Percentiles rank a stretch among this genome's conserved stretches.
Conservation (phyloP, 208 protist species). For the Trypanosomatidae sp. region DNA sequence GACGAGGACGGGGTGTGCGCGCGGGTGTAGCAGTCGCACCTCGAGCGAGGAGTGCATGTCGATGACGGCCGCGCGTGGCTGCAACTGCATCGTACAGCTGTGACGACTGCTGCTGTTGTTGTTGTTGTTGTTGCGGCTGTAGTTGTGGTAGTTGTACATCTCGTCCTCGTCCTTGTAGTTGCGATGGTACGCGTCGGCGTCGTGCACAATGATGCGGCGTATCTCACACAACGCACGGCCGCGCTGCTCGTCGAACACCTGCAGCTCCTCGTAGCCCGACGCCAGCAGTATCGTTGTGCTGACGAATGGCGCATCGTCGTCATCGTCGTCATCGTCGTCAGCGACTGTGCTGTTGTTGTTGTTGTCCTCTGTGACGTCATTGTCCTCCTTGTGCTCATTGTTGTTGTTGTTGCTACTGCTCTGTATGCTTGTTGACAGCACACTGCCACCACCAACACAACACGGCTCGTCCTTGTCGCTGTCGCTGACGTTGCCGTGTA, state of each 20-base stretch:
- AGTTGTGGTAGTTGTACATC: neutral
- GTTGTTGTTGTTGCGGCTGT: neutral
- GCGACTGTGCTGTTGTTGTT: neutral
- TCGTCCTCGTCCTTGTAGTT: neutral
- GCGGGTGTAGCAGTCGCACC: conserved; percentile 37
- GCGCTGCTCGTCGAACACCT: conserved; percentile 13
- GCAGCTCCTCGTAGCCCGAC: conserved; percentile 63
- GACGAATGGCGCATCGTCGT: conserved; percentile 6
- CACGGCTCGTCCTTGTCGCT: too few species aligned
- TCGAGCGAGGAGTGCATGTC: conserved; percentile 43
- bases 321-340: neutral
- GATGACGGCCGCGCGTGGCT: conserved; percentile 26
- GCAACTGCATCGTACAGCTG: neutral
- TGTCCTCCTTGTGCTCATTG: neutral
- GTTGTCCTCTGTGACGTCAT: neutral
- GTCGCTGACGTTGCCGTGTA: too few species aligned
- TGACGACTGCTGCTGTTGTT: neutral
- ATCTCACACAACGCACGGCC: conserved; percentile 37
- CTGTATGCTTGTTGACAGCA: neutral
- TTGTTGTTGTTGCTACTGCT: neutral
- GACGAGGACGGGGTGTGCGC: conserved; percentile 42
- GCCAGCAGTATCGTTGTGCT: conserved; percentile 54
- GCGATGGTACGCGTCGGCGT: neutral
- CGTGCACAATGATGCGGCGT: conserved; percentile 26
- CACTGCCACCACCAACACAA: neutral